These are phyloP conservation scores for Cutaneotrichosporon dermatis DNA, from an alignment of 1,284 basidiomycete genomes.

Conservation along the genomic window DNA sequence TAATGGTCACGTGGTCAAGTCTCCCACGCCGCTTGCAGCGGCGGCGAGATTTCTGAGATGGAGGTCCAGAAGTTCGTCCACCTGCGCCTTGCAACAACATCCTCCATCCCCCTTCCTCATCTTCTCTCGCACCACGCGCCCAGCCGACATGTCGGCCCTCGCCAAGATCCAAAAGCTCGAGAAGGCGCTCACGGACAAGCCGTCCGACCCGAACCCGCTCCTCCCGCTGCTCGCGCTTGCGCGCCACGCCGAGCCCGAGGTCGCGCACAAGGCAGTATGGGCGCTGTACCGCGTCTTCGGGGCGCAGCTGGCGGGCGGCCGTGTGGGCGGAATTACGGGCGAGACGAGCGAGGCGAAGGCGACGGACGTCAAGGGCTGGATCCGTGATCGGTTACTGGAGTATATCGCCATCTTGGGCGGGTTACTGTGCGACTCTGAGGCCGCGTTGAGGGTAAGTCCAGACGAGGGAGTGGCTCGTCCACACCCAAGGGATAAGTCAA, in stretches of 20 bases:
- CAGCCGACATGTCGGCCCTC: slow-evolving; percentile 9
- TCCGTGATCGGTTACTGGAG: slow-evolving; percentile 63
- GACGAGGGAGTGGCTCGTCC: too few relatives aligned
- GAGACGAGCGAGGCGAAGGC: slow-evolving; percentile 9
- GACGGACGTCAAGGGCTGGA: slow-evolving; percentile 62
- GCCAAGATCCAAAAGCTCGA: slow-evolving; percentile 36
- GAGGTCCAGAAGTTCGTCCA: background rate
- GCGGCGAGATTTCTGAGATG: slow-evolving; percentile 4
- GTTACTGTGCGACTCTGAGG: slow-evolving; percentile 68
- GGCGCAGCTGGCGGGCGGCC: slow-evolving; percentile 58
- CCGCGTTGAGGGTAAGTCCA: slow-evolving; percentile 56
- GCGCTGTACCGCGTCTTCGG: slow-evolving; percentile 77
- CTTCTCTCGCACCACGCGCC: background rate
- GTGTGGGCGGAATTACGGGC: slow-evolving; percentile 51
- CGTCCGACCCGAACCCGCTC: slow-evolving; percentile 70
- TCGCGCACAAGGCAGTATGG: slow-evolving; percentile 72
- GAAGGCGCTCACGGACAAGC: slow-evolving; percentile 22
- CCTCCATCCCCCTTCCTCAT: background rate
- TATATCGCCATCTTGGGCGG: slow-evolving; percentile 66
- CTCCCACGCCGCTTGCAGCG: background rate
- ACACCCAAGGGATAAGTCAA: too few relatives aligned
- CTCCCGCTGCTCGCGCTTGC: slow-evolving; percentile 66
- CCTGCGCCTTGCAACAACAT: background rate
- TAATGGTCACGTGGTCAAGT: background rate
- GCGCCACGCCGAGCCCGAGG: slow-evolving; percentile 50